Conservation (phyloP, 2,329 filamentous ascomycete genomes). For the Penicillium psychrosexuale region DNA sequence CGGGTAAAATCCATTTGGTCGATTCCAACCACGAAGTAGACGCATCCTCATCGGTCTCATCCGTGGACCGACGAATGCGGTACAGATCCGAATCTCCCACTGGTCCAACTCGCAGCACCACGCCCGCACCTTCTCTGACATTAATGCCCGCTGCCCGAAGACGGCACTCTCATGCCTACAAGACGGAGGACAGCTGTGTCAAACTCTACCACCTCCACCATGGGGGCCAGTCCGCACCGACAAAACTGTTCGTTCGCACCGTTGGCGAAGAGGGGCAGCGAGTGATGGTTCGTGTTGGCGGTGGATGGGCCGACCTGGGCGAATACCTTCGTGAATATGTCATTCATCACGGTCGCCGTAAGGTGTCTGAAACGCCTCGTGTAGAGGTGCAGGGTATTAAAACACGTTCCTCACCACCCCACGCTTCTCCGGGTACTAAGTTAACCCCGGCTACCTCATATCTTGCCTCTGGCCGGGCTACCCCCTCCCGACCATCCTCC, state of each 20-base stretch:
- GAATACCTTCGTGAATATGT: conserved; percentile 95
- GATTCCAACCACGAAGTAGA: conserved; percentile 44
- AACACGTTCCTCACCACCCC: conserved; percentile 31
- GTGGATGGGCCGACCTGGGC: conserved; percentile 95
- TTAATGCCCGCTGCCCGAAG: conserved; percentile 57
- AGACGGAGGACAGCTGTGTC: conserved; percentile 65
- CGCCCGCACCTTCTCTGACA: conserved; percentile 65
- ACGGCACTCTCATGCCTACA: conserved; percentile 33
- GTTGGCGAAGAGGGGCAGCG: conserved; percentile 87
- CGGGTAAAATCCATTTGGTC: conserved; percentile 72
- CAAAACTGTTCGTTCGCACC: conserved; percentile 90
- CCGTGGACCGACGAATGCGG: conserved; percentile 33
- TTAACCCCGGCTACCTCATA: conserved; percentile 19
- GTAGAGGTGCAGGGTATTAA: conserved; percentile 55
- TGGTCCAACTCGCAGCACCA: conserved; percentile 48
- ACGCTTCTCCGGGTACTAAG: conserved; percentile 27
- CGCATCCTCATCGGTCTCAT: conserved; percentile 32
- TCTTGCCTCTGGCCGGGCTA: conserved; percentile 29
- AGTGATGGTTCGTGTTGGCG: conserved; percentile 96
- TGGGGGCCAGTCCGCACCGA: conserved; percentile 77
- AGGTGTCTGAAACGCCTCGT: conserved; percentile 52
- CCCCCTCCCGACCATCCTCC: conserved; percentile 39
- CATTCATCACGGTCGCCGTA: conserved; percentile 78
- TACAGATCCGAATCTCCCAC: conserved; percentile 34
- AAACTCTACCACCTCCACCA: conserved; percentile 89